Evolutionary conservation across 768 basidiomycete species (phyloP).

Genomic region (Collybia mongolica): DNA sequence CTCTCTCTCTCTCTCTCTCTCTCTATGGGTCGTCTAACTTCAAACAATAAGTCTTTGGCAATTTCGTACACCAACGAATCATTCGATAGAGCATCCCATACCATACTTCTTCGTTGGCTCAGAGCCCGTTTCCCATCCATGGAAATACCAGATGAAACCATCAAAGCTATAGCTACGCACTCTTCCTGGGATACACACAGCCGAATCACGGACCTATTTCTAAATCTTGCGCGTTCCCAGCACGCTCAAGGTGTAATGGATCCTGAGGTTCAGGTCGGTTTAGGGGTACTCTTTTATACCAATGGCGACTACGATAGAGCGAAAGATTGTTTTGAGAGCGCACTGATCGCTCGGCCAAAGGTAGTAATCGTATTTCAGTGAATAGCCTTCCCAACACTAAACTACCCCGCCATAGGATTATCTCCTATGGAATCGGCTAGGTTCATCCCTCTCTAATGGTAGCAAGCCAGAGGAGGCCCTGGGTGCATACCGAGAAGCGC

Average conservation of each 20-base stretch:
- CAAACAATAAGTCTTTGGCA: constrained; percentile 71
- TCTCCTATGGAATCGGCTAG: constrained; percentile 92
- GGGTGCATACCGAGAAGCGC: constrained; percentile 85
- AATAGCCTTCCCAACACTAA: constrained; percentile 15
- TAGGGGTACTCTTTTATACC: constrained; percentile 92
- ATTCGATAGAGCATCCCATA: constrained; percentile 82
- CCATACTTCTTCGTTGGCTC: constrained; percentile 86
- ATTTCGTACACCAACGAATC: constrained; percentile 96
- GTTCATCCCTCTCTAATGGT: constrained; percentile 93
- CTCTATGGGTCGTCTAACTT: constrained; percentile 3
- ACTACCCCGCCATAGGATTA: constrained; percentile 60
- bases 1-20: neutral
- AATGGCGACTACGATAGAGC: constrained; percentile 85
- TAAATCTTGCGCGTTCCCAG: constrained; percentile 80
- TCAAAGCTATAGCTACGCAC: constrained; percentile 50
- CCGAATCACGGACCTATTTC: constrained; percentile 78
- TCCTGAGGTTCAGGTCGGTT: constrained; percentile 88
- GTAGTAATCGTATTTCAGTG: constrained; percentile 17
- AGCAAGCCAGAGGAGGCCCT: constrained; percentile 92
- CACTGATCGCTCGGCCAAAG: constrained; percentile 75
- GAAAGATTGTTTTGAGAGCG: constrained; percentile 92
- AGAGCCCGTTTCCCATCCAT: constrained; percentile 59
- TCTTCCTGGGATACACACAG: constrained; percentile 83
- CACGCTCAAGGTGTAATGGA: constrained; percentile 71
- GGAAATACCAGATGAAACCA: constrained; percentile 53